phyloP scores from a whole-genome alignment of 2,329 filamentous ascomycete species.

The Fusarium sp. region DNA sequence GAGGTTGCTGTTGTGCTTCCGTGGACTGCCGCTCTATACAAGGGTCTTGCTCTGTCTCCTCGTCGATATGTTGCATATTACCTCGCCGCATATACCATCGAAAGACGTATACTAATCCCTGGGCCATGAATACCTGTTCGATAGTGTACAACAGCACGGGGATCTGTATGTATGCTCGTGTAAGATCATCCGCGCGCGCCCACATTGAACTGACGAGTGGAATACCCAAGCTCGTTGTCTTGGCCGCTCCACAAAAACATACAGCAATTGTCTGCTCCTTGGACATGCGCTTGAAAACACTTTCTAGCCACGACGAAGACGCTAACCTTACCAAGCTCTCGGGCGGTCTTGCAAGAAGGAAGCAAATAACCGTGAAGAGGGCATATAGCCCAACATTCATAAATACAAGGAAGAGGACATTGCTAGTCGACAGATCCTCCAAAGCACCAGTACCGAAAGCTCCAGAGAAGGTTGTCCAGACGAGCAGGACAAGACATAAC shows the following conservation, averaged over 20 bases:
- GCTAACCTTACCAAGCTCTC: conserved; percentile 37
- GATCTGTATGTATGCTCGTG: conserved; percentile 71
- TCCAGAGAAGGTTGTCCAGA: conserved; percentile 75
- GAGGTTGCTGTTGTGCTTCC: conserved; percentile 6
- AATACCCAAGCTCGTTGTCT: conserved; percentile 78
- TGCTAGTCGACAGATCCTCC: conserved; percentile 67
- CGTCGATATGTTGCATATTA: conserved; percentile 44
- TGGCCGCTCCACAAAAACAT: conserved; percentile 80
- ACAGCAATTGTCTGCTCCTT: conserved; percentile 76
- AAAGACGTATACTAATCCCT: conserved; percentile 62
- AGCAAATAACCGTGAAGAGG: conserved; percentile 74
- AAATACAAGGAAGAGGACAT: conserved; percentile 75
- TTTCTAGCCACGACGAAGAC: conserved; percentile 51
- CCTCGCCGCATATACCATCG: conserved; percentile 57
- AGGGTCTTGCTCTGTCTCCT: conserved; percentile 28
- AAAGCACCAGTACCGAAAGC: conserved; percentile 75
- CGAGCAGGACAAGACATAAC: conserved; percentile 61
- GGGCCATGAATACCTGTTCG: conserved; percentile 66
- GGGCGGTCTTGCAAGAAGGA: conserved; percentile 63
- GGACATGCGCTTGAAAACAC: conserved; percentile 62
- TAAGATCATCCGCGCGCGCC: conserved; percentile 65
- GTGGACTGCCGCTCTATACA: conserved; percentile 6
- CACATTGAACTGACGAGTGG: conserved; percentile 78
- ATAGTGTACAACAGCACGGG: conserved; percentile 73
- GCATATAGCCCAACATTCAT: conserved; percentile 74